A percentile compares a stretch with the other conserved stretches of the same genome.
phyloP scores from a whole-genome alignment of 192 early-diverging fungal genomes.

The Allomyces javanicus region DNA sequence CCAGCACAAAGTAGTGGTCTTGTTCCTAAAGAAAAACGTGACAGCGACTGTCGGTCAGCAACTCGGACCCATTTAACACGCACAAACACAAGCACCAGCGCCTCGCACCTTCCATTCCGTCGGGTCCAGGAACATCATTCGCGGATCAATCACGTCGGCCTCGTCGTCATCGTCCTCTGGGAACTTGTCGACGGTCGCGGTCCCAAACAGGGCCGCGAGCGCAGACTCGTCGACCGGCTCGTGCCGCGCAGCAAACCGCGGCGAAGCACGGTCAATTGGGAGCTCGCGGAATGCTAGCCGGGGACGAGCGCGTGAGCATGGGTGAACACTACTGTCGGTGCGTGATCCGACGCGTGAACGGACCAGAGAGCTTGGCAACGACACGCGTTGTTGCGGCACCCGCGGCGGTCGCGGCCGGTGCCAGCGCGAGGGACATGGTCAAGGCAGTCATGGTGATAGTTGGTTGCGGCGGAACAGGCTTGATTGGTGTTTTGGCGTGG shows the following conservation, averaged over 20 bases:
- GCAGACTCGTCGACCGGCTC: neutral
- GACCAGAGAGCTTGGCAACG: neutral
- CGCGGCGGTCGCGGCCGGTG: neutral
- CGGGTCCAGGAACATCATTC: conserved; percentile 40
- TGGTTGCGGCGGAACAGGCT: too few relatives aligned
- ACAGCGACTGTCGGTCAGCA: too few relatives aligned
- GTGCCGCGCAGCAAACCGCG: neutral
- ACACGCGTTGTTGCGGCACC: neutral
- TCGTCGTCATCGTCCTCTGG: conserved; percentile 16
- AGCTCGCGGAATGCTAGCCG: neutral
- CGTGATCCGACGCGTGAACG: neutral
- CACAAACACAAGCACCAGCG: too few relatives aligned
- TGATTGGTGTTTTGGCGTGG: too few relatives aligned
- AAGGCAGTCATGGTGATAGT: too few relatives aligned
- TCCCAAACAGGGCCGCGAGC: neutral
- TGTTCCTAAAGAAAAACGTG: conserved; percentile 19
- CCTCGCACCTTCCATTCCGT: conserved; percentile 44
- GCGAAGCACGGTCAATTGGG: neutral
- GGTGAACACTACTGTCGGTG: too few relatives aligned
- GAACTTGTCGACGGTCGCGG: neutral
- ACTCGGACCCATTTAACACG: too few relatives aligned
- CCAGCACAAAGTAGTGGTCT: conserved; percentile 67
- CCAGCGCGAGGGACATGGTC: too few relatives aligned
- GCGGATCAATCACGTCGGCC: conserved; percentile 29
- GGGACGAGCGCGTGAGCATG: too few relatives aligned